These are phyloP conservation scores for Jatropha multifida DNA, from an alignment of 441 rosid species.

Conservation along the genomic window DNA sequence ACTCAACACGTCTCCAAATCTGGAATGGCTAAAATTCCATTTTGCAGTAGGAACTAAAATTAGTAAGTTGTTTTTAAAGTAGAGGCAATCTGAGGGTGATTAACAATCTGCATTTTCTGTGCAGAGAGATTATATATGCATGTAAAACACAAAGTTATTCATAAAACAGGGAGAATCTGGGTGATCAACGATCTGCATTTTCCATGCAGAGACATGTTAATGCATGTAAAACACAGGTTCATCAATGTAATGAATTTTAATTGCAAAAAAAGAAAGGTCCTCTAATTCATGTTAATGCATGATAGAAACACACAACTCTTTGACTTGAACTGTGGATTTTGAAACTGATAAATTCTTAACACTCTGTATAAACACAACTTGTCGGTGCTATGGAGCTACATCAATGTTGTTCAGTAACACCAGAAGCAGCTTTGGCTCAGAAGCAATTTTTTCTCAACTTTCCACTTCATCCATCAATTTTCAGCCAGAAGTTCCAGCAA, in stretches of 20 bases:
- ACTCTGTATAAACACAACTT: background rate
- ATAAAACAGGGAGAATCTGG: background rate
- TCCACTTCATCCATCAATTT: conserved; percentile 28
- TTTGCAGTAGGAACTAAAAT: background rate
- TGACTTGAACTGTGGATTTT: background rate
- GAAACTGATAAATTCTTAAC: background rate
- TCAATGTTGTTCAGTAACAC: background rate
- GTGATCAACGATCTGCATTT: too few relatives aligned
- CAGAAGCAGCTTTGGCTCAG: conserved; percentile 4
- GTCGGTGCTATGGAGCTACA: background rate
- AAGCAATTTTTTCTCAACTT: conserved; percentile 10
- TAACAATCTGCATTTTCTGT: too few relatives aligned
- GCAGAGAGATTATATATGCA: background rate
- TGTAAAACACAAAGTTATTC: background rate
- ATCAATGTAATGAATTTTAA: background rate
- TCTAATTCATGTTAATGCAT: background rate
- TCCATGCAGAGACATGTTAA: background rate
- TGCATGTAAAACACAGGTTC: conserved; percentile 1
- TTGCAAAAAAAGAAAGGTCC: background rate
- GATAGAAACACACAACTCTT: background rate
- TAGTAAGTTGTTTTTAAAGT: background rate
- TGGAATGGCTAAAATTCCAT: background rate
- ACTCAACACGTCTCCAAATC: background rate
- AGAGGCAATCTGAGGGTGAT: background rate
- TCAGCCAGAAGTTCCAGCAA: conserved; percentile 59